Base-by-base conservation (phyloP, 1,284 basidiomycete species). In the Apiotrichum domesticum region DNA sequence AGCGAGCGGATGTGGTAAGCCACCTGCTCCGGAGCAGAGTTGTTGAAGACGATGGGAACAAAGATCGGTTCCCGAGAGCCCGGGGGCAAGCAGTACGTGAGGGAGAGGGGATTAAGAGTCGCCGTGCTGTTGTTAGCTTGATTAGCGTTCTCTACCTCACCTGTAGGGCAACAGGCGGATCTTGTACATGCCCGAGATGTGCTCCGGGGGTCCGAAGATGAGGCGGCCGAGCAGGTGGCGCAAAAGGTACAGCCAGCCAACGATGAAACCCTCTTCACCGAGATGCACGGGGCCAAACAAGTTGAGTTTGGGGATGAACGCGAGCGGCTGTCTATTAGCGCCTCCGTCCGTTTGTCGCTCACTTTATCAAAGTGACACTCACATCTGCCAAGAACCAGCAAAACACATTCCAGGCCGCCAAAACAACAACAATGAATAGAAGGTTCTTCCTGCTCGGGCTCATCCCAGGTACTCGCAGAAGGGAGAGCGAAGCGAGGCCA, bases 1-100 rank as follows among this genome's bases (percentile, higher is more conserved):
- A 93, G 82, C 6, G 89, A 85, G 3, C 85, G 84, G 40, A 93
- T 74, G 13, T 84, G 85, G 73, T 94, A 97, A 55, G 81, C 82
- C 40, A 97, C 77, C 56, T 82, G 80, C 11, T 82, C 80, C 1
- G 90, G 85, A n/a, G 81, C 80, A 3, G 93, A 93, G 76, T 96
- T 95, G 80, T 96, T 97, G 72, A 97, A 83, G 34, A 96, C 79
- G 35, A 77, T 63, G 9, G 75, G 74, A 46, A 77, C 68, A 55
- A 70, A 70, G 0, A 76, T 65, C 8, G 71, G 67, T 40, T 71
- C 63, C 11, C 54, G 51, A 7, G 59, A 57, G 46, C 69, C 68
- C 1, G 70, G 69, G 3, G 72, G 70, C 4, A 77, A 65, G 56
- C 75, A 77, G 58, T 73, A 77, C 1, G 71, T 67, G 35, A 76